Evolutionary conservation across 1,284 basidiomycete species (phyloP).

Genomic region (Vanrija pseudolonga): DNA sequence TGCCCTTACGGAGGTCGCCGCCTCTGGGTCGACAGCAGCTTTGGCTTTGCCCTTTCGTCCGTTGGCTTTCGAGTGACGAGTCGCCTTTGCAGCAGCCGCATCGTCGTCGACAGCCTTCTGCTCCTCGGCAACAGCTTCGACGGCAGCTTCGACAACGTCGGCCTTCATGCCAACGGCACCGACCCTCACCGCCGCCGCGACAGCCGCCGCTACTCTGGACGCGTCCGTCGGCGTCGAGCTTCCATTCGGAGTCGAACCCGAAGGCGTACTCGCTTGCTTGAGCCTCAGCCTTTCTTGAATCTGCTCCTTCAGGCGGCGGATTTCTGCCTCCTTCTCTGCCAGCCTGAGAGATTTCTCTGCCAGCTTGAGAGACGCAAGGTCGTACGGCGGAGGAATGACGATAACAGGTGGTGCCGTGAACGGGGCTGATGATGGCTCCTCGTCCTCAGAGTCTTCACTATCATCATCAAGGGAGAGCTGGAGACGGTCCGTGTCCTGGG

Average conservation of each 20-base stretch:
- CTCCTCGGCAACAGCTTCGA: slow-evolving; percentile 5
- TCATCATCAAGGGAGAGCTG: slow-evolving; percentile 23
- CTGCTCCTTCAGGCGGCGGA: slow-evolving; percentile 33
- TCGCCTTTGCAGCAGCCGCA: too few species aligned
- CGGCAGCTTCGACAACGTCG: slow-evolving; percentile 9
- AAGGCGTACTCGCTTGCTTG: slow-evolving; percentile 11
- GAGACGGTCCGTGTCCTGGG: slow-evolving; percentile 20
- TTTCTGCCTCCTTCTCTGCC: slow-evolving; percentile 33
- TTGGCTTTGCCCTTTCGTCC: too few species aligned
- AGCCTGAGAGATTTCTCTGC: slow-evolving; percentile 25
- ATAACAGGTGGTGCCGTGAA: slow-evolving; percentile 4
- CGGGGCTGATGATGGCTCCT: slow-evolving; percentile 5
- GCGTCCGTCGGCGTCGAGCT: slow-evolving; percentile 3
- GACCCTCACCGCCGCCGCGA: slow-evolving; percentile 3
- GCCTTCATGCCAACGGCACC: neutral
- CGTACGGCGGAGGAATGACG: slow-evolving; percentile 11
- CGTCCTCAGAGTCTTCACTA: slow-evolving; percentile 18
- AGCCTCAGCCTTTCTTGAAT: slow-evolving; percentile 28
- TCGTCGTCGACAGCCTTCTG: neutral
- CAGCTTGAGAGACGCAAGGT: slow-evolving; percentile 17
- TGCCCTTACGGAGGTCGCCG: too few species aligned
- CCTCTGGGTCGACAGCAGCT: too few species aligned
- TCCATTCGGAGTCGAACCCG: slow-evolving; percentile 3
- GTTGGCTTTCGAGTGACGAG: too few species aligned
- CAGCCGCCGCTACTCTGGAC: slow-evolving; percentile 1